Evolutionary conservation across 1,284 basidiomycete genomes (phyloP), one percentile per base, ranked within the genome.

Genomic region (Ceratobasidium sp.): DNA sequence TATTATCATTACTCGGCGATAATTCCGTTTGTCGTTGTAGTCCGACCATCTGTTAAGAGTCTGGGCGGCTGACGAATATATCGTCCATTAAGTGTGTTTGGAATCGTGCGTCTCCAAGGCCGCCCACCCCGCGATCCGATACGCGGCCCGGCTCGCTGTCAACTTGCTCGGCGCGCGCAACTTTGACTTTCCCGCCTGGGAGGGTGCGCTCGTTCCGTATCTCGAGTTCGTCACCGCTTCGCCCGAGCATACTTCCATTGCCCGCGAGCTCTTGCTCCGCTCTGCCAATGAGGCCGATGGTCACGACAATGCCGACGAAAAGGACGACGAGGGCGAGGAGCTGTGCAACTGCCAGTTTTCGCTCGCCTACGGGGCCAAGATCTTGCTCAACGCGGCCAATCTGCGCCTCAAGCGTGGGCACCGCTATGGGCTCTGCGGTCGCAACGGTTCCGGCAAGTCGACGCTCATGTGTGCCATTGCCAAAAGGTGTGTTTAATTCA

Each of bases 261-360:
- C 92, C 78, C 91, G 91, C 79, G 95, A 97, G 83, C 92, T 96
- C 89, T 92, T 94, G 79, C 93, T 98, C 84, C 91, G 91, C 83
- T 96, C 94, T 76, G 95, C 96, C 76, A 89, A 91, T 80, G 92
- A 94, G 80, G 93, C 90, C 79, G 88, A 88, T 52, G 91, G 91
- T 9, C 92, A 93, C 6, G 90, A 88, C 25, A 88, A 90, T 59
- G 91, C 87, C 77, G 87, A 86, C 76, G 94, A 95, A 29, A 96
- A 97, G 80, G 96, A 98, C 84, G 97, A 98, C 86, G 96, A 97
- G 86, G 96, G 96, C 80, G 97, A 98, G 86, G 95, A 97, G 84
- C 90, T 98, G 82, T 98, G 96, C 89, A 97, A 98, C 89, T 97
- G 94, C 90, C 95, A 96, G 85, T 98, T 97, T 90, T 97, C 95